Percentiles rank a stretch among this genome's conserved stretches.
Conservation (phyloP, 2,329 filamentous ascomycete species). For the Hymenoscyphus fraxineus region DNA sequence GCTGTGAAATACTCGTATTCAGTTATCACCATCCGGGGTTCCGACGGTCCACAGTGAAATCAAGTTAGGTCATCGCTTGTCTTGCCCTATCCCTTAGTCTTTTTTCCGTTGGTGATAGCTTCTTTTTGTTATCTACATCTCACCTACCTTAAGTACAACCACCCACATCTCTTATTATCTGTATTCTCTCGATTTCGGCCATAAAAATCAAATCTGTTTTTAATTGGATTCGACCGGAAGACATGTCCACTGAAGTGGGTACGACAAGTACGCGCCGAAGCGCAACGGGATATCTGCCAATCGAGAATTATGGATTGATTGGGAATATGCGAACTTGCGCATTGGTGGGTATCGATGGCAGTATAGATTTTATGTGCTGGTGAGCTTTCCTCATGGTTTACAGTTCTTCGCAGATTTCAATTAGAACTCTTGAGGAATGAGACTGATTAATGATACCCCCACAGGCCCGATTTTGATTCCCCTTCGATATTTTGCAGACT, state of each 20-base stretch:
- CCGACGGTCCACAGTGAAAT: not conserved
- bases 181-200: not conserved
- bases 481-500: slow-evolving; percentile 72
- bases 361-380: slow-evolving; percentile 77
- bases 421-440: not conserved
- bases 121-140: not conserved
- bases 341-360: slow-evolving; percentile 69
- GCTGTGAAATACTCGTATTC: not conserved
- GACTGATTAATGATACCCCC: not conserved
- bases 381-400: slow-evolving; percentile 35
- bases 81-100: not conserved
- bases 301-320: slow-evolving; percentile 77
- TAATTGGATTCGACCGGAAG: not conserved
- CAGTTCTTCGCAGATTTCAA: not conserved
- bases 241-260: slow-evolving; percentile 4
- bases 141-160: not conserved
- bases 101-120: not conserved
- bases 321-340: slow-evolving; percentile 79
- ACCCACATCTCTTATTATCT: not conserved
- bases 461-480: slow-evolving; percentile 73
- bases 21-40: not conserved
- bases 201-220: not conserved
- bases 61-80: not conserved
- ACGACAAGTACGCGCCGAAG: slow-evolving; percentile 15
- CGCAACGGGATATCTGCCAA: slow-evolving; percentile 38